Conservation (phyloP, 352 stramenopile species). For the Hyaloperonospora arabidopsidis region DNA sequence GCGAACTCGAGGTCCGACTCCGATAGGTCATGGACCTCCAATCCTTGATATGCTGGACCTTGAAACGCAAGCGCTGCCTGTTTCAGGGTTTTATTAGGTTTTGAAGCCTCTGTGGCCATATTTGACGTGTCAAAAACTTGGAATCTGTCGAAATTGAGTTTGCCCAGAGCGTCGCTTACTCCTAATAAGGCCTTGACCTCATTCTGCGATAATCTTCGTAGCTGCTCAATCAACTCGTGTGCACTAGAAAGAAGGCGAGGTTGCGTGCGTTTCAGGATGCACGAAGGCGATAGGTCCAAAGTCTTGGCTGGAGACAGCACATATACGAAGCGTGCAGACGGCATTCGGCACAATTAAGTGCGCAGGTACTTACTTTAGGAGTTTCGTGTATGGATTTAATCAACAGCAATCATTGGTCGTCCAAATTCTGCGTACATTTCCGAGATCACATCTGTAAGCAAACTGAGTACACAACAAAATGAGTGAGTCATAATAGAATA, state of each 20-base stretch:
- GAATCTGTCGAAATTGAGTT: constrained; percentile 83
- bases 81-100: constrained; percentile 46
- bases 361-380: too few relatives aligned
- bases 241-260: constrained; percentile 53
- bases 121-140: constrained; percentile 46
- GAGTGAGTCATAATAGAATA: too few relatives aligned
- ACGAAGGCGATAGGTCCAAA: constrained; percentile 50
- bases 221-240: constrained; percentile 45
- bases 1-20: constrained; percentile 63
- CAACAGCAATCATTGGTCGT: too few relatives aligned
- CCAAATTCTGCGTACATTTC: too few relatives aligned
- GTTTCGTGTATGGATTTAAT: too few relatives aligned
- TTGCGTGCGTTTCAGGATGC: constrained; percentile 29
- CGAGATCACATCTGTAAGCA: too few relatives aligned
- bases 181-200: constrained; percentile 79
- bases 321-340: constrained; percentile 45
- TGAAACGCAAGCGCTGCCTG: constrained; percentile 73
- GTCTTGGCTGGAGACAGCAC: constrained; percentile 88
- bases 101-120: constrained; percentile 7
- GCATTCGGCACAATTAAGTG: constrained; percentile 2
- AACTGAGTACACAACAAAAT: too few relatives aligned
- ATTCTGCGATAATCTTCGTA: constrained; percentile 50
- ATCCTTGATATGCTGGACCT: constrained; percentile 72
- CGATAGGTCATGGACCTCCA: constrained; percentile 57
- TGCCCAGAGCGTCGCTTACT: constrained; percentile 77